Conservation (phyloP, 345 rosid genomes). For the Brassica juncea region DNA sequence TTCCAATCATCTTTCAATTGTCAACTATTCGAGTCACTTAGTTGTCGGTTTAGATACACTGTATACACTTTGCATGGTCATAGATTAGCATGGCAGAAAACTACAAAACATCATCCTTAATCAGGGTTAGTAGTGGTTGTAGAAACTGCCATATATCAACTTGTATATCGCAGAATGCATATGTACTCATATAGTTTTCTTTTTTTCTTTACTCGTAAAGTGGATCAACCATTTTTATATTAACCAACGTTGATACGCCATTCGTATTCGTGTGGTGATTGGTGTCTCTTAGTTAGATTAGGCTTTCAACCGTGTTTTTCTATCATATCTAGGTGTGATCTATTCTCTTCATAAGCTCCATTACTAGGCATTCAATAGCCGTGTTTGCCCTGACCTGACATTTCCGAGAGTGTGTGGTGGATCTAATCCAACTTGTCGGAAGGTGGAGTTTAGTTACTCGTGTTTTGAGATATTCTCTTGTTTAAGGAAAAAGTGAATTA, state of each 20-base stretch:
- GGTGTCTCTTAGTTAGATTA: no score
- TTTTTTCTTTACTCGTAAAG: background rate
- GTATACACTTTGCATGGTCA: background rate
- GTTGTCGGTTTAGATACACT: conserved; percentile 29
- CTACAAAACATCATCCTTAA: background rate
- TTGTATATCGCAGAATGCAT: background rate
- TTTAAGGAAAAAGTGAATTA: no score
- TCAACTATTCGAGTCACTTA: conserved; percentile 30
- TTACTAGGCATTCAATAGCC: no score
- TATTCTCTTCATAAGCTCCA: no score
- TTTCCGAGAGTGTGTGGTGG: no score
- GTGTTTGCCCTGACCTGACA: no score
- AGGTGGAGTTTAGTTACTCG: no score
- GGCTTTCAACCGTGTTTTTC: no score
- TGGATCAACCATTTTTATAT: background rate
- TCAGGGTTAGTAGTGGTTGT: background rate
- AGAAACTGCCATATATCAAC: background rate
- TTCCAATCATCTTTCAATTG: conserved; percentile 25
- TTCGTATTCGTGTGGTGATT: no score
- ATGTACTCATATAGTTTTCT: background rate
- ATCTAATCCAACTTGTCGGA: no score
- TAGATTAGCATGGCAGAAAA: background rate
- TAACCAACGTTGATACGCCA: background rate
- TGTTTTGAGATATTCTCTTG: no score
- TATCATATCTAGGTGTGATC: no score